A percentile compares a stretch with the other conserved stretches of the same genome.
These are phyloP conservation scores for Nothophaeocryptopus gaeumannii DNA, from an alignment of 2,329 filamentous ascomycete species.

Conservation along the genomic window DNA sequence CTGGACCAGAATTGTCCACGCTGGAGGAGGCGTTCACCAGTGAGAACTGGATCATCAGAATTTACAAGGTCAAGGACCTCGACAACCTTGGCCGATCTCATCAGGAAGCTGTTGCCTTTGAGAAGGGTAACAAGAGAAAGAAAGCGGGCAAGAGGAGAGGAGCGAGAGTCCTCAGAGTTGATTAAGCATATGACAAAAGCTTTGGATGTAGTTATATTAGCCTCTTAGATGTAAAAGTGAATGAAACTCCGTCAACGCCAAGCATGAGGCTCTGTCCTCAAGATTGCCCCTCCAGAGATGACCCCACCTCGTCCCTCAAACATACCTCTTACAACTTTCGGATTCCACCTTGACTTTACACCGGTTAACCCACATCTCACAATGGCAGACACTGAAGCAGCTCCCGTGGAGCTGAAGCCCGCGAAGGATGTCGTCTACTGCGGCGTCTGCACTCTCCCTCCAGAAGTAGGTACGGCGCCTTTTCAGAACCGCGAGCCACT, in stretches of 20 bases:
- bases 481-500: background rate
- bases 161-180: conserved; percentile 67
- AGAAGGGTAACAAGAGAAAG: conserved; percentile 81
- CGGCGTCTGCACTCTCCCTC: conserved; percentile 64
- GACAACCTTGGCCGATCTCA: conserved; percentile 95
- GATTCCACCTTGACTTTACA: background rate
- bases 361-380: conserved; percentile 7
- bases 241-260: background rate
- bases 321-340: conserved; percentile 1
- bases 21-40: conserved; percentile 97
- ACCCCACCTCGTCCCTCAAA: conserved; percentile 10
- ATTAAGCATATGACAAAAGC: conserved; percentile 36
- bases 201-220: conserved; percentile 7
- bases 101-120: conserved; percentile 64
- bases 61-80: conserved; percentile 99
- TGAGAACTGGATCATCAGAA: conserved; percentile 99
- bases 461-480: conserved; percentile 58
- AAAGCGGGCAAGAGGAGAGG: conserved; percentile 69
- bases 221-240: background rate
- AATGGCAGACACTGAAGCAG: conserved; percentile 34
- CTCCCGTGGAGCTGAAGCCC: conserved; percentile 27
- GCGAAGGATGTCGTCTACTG: conserved; percentile 61
- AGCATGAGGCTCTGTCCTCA: background rate
- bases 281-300: conserved; percentile 4
- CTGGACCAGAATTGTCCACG: conserved; percentile 80